Evolutionary conservation across 2,329 filamentous ascomycete genomes (phyloP), one percentile per base, ranked within the genome.

Genomic region (Fusarium nygamai): DNA sequence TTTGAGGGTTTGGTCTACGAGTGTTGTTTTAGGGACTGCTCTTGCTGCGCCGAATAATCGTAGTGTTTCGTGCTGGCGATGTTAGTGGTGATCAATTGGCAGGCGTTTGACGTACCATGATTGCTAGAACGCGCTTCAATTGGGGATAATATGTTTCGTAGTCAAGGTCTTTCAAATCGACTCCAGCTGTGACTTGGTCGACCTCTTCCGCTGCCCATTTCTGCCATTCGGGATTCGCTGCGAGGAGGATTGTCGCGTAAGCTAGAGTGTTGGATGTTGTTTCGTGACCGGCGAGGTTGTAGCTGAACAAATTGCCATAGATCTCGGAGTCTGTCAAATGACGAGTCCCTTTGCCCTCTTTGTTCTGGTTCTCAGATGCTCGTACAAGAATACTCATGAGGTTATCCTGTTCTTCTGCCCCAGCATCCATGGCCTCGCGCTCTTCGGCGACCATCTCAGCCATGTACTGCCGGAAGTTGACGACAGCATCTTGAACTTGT

Each of bases 211-310:
- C 75, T 0, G 86, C 53, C 85, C 85, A 88, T 8, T 84, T 81
- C 66, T 88, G 87, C 6, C 85, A 81, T 8, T 83, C 77, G 0
- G 83, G 85, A 46, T 86, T 70, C 1, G 82, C 80, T 5, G 87
- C 86, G 4, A 89, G 80, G 14, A 86, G 83, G 12, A 83, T 75
- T 3, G 86, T 75, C 2, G 82, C 78, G 59, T 83, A 87, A 2
- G 82, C 81, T 11, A 88, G 74, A 0, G 83, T 84, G 34, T 86
- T 83, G 2, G 86, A 85, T 0, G 86, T 86, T 0, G 86, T 88
- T 65, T 89, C 87, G 64, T 88, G 86, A 1, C 87, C 87, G 0
- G 87, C 87, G 57, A 88, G 81, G 54, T 85, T 87, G 69, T 87
- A 83, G 3, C 85, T 79, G 59, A 86, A 87, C 53, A 87, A 78